Base-by-base conservation (phyloP, 352 stramenopile genomes). In the Thraustotheca clavata region DNA sequence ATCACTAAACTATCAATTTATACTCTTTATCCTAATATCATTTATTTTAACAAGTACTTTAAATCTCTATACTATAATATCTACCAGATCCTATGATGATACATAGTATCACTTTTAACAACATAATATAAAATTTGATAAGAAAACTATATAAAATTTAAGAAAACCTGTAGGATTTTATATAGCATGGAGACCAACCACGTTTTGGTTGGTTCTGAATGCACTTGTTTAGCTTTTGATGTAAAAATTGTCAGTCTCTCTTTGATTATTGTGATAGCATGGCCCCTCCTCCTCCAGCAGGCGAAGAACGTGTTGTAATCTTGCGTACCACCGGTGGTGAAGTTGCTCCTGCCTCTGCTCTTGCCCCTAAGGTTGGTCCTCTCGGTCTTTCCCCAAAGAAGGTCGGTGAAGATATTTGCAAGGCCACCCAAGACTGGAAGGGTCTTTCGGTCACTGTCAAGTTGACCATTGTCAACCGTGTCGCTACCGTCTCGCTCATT, bases 351-450 rank as follows among this genome's bases (percentile, higher is more conserved):
- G 96, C 97, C 76, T 98, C 97, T 71, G 92, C 96, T 61, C 92
- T 99, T 67, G 97, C 97, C 59, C 97, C 97, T 71, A 99, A 99
- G 89, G 96, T 99, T 73, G 97, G 97, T 91, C 97, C 97, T 67
- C 95, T 99, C 62, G 97, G 97, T 96, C 86, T 99, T n/a, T 99
- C 96, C 60, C 97, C 97, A 68, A 99, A 99, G 91, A 99, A 99
- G 83, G 96, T 99, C 68, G 97, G 97, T 73, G 97, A 99, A 78
- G 97, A 99, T 86, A 99, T 99, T 75, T 97, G 98, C 87, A 99
- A 99, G 87, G 96, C 95, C 69, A 99, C 97, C 63, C 71, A 88
- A 75, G 97, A 99, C 84, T 99, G 97, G 97, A 99, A 99, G 83
- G 97, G 97, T 72, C 83, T 99, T 49, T 98, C 97, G 72, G 97